phyloP scores from a whole-genome alignment of 2,329 filamentous ascomycete genomes.

The Diaporthe sp. region DNA sequence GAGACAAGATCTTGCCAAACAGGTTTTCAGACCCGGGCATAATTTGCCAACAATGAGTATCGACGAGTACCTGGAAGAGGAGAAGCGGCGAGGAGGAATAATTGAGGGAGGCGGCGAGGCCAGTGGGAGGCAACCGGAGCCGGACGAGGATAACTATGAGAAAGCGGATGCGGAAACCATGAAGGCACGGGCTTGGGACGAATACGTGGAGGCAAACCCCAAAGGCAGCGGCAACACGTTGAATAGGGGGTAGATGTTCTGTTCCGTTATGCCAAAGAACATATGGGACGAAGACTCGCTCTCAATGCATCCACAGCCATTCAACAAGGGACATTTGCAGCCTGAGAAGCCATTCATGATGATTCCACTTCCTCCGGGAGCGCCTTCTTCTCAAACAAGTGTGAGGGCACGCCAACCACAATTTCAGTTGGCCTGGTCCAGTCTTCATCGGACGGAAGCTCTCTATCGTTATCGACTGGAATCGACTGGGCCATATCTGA shows the following conservation, averaged over 20 bases:
- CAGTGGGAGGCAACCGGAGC: conserved; percentile 74
- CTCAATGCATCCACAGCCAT: conserved; percentile 7
- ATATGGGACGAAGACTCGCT: not conserved
- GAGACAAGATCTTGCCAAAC: conserved; percentile 79
- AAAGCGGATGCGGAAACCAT: conserved; percentile 89
- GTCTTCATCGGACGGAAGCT: not conserved
- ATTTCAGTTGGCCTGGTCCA: not conserved
- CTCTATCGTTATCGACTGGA: conserved; percentile 3
- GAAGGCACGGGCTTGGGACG: conserved; percentile 96
- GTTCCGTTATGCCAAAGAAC: not conserved
- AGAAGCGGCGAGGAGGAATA: conserved; percentile 85
- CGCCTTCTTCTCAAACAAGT: not conserved
- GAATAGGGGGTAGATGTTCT: conserved; percentile 72
- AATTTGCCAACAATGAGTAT: conserved; percentile 98
- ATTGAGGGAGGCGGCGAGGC: conserved; percentile 90
- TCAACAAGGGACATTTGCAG: not conserved
- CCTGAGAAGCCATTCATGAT: not conserved
- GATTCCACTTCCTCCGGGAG: not conserved
- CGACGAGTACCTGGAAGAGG: conserved; percentile 96
- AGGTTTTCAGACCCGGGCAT: conserved; percentile 91
- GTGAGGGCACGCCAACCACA: not conserved
- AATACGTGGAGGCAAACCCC: conserved; percentile 90
- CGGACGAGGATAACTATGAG: conserved; percentile 92
- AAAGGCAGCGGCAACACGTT: conserved; percentile 86
- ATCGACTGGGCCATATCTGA: not conserved